These are phyloP conservation scores for Dryadomyces quercivorus DNA, from an alignment of 2,329 filamentous ascomycete species.

Conservation along the genomic window DNA sequence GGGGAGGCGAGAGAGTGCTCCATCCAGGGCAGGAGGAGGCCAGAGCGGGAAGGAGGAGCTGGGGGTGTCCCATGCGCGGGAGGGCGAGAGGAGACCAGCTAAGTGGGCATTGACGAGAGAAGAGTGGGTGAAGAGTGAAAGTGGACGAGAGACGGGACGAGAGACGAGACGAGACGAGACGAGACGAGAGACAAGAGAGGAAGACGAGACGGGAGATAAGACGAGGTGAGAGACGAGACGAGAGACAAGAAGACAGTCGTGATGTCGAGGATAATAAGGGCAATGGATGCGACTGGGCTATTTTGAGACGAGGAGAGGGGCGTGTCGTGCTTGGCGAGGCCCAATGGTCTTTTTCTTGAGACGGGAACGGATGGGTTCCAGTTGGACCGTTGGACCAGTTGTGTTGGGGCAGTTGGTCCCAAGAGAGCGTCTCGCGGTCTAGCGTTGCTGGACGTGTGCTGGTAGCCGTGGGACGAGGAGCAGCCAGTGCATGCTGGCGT, in stretches of 20 bases:
- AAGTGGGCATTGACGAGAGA: neutral
- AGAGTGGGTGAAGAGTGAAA: neutral
- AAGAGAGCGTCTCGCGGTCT: neutral
- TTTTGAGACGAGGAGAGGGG: too few relatives aligned
- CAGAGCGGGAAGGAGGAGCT: neutral
- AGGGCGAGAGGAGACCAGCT: neutral
- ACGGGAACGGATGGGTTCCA: too few relatives aligned
- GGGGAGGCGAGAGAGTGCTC: neutral
- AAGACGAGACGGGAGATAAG: neutral
- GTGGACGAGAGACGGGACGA: neutral
- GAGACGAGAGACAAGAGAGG: neutral
- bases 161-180: neutral
- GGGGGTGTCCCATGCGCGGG: neutral
- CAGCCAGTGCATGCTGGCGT: neutral
- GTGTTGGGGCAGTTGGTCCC: too few relatives aligned
- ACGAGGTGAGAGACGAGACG: neutral
- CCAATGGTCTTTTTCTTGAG: too few relatives aligned
- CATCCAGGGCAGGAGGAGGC: constrained; percentile 3
- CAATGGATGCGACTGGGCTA: too few relatives aligned
- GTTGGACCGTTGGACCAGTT: too few relatives aligned
- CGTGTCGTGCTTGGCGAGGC: too few relatives aligned
- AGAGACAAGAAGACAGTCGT: too few relatives aligned
- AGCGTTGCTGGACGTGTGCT: neutral
- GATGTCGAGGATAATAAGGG: too few relatives aligned
- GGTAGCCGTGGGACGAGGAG: neutral